Base-by-base conservation (phyloP, 441 rosid species). In the Flueggea neowawraea region DNA sequence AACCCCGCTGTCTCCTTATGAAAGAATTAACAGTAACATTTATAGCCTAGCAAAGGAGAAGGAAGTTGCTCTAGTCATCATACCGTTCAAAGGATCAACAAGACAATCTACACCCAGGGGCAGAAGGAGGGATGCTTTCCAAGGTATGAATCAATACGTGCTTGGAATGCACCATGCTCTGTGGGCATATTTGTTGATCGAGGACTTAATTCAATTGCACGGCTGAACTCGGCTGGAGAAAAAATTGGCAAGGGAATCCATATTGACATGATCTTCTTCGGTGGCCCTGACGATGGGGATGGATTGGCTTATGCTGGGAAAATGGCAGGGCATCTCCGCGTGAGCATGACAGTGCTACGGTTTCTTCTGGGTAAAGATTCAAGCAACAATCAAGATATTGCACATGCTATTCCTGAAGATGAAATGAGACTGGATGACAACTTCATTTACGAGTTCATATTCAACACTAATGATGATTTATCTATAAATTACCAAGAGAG, bases 141-240 rank as follows among this genome's bases (percentile, higher is more conserved):
- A 60, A 5, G 66, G 58, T 3, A 69, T 81, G 7, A 82, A 70
- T 65, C 71, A 59, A 36, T 73, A 75, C 44, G 73, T 85, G 32
- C 54, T 82, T 7, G 52, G 3, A 71, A 56, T 0, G 74, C 91
- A 1, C 83, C 84, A 1, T 81, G 83, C 64, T 75, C 88, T 1
- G 67, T 85, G 0, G 88, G 82, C 31, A 58, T 85, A 50, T 73
- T 83, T 5, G 75, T 85, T n/a, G 86, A 85, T 63, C 78, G 77
- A 36, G 88, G 88, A 33, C 39, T 33, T 6, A 6, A 3, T 63
- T 76, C 14, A 54, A 65, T 28, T 55, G 69, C 3, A 53, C 36
- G 12, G 32, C 13, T 13, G n/a, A 32, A 63, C n/a, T n/a, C n/a
- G 16, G 50, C 16, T 17, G 32, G 36, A 9, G 15, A 36, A n/a